Evolutionary conservation across 495 filamentous ascomycete genomes (phyloP), one percentile per base, ranked within the genome.

Genomic region (Extremus antarcticus): DNA sequence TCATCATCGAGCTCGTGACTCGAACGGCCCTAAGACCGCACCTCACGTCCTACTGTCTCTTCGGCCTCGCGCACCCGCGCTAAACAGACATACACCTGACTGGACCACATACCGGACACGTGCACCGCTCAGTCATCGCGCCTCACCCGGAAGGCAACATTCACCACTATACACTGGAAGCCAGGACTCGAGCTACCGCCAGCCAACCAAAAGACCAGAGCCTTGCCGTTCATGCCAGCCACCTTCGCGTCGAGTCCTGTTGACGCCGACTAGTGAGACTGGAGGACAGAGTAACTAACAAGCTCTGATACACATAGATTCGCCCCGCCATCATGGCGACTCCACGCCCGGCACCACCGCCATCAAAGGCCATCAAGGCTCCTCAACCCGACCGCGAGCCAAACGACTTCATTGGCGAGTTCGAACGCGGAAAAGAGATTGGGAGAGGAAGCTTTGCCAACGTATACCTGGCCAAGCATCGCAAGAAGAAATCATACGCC

Each of bases 381-480:
- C 55, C 41, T 70, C 25, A 16, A 13, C 70, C 68, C 25, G 68
- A 73, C 60, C 39, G 39, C 25, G 60, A 56, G 53, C 49, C 61
- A 13, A 83, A 86, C 56, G 78, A 82, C 74, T 70, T 79, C 43
- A 80, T 95, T 64, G 90, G 89, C 43, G 76, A 77, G 54, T 96
- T 90, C 66, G 77, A 76, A 56, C 78, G 88, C 63, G 76, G 86
- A 57, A 82, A 85, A 51, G 84, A 95, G 72, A 94, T 96, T 63
- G 90, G 90, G 50, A 88, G 87, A 73, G 90, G 90, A 39, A 96
- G 90, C 78, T 96, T 96, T 74, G 90, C 90, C 55, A 88, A 87
- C 52, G 90, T 96, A 58, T 96, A 89, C 67, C 80, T 84, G 67
- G 90, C 87, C 62, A 80, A 82, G 41, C 87, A 92, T 67, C 57